A percentile compares a stretch with the other conserved stretches of the same genome.
Conservation (phyloP, 2,329 filamentous ascomycete genomes). For the Botryotinia convoluta region DNA sequence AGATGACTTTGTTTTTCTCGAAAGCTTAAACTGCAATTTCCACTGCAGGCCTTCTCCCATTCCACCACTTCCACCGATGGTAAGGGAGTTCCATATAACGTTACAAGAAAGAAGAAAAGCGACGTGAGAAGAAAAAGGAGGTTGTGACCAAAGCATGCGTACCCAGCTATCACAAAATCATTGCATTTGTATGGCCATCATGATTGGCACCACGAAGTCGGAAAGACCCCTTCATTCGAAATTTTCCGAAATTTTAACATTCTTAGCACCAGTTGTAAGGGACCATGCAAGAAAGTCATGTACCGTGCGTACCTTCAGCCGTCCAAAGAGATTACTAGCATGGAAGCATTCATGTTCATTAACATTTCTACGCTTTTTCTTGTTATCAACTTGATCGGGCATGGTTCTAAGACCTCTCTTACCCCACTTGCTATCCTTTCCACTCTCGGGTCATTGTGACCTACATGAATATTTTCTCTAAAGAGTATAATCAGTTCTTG, state of each 20-base stretch:
- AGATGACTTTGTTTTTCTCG: not conserved
- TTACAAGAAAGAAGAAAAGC: not conserved
- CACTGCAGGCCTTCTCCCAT: not conserved
- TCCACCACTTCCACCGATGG: not conserved
- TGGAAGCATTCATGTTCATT: not conserved
- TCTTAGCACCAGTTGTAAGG: not conserved
- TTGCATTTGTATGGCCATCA: not conserved
- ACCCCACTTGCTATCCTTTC: conserved; percentile 3
- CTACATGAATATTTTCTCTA: not conserved
- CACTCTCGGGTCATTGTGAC: not conserved
- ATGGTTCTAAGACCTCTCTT: conserved; percentile 1
- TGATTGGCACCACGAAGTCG: conserved; percentile 6
- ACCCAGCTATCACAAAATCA: not conserved
- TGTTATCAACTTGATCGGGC: not conserved
- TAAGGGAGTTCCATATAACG: not conserved
- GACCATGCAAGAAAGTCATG: not conserved
- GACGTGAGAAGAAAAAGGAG: not conserved
- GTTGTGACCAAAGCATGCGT: conserved; percentile 9
- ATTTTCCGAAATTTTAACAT: not conserved
- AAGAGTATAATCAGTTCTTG: conserved; percentile 3
- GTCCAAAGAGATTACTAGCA: not conserved
- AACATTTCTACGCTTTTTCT: not conserved
- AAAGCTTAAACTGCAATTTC: not conserved
- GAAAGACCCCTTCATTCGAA: not conserved
- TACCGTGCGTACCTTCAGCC: not conserved